Conservation (phyloP, 2,329 filamentous ascomycete species). For the Colletotrichum scovillei region DNA sequence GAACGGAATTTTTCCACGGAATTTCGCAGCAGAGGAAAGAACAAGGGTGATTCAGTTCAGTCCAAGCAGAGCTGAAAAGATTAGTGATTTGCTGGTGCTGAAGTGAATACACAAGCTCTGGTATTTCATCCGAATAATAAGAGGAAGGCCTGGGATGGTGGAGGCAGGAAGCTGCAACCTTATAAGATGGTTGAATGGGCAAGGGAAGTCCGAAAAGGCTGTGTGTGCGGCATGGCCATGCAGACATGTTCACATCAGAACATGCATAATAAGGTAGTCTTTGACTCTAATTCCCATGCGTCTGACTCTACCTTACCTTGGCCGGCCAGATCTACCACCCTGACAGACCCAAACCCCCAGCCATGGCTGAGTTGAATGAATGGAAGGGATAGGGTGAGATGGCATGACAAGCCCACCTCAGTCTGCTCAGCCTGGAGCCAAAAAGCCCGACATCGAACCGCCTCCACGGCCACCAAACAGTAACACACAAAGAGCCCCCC, state of each 20-base stretch:
- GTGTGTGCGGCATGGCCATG: not conserved
- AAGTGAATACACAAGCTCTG: constrained; percentile 10
- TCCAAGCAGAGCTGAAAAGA: not conserved
- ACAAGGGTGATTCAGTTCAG: not conserved
- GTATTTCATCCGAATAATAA: constrained; percentile 11
- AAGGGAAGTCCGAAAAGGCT: not conserved
- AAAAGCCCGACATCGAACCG: too few relatives aligned
- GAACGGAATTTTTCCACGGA: not conserved
- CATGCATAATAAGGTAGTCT: not conserved
- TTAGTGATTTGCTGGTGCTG: not conserved
- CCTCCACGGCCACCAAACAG: not conserved
- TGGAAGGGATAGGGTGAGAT: constrained; percentile 11
- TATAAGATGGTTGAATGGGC: constrained; percentile 21
- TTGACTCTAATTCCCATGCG: constrained; percentile 25
- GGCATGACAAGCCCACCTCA: constrained; percentile 16
- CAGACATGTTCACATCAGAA: not conserved
- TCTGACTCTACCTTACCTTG: not conserved
- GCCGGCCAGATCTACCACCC: not conserved
- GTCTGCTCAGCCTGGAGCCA: not conserved
- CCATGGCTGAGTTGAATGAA: constrained; percentile 28
- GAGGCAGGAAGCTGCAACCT: constrained; percentile 27
- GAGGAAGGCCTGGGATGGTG: not conserved
- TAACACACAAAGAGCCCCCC: constrained; percentile 14
- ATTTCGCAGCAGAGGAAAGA: not conserved
- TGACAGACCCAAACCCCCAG: constrained; percentile 4